phyloP scores from a whole-genome alignment of 2,329 filamentous ascomycete genomes.

The Tolypocladium pustulatum region DNA sequence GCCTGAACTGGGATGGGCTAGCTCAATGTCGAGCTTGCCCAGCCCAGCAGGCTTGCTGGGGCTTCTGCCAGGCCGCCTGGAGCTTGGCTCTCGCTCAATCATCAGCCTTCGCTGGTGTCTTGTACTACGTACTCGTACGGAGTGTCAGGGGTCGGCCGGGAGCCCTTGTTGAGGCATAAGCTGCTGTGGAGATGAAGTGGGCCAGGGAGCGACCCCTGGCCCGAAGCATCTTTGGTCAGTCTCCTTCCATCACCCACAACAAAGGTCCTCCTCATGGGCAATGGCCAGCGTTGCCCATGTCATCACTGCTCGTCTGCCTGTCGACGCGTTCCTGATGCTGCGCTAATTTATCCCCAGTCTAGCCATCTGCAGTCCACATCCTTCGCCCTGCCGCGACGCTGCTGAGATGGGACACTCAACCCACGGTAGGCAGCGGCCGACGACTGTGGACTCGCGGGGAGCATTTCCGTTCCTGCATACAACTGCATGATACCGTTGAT shows the following conservation, averaged over 20 bases:
- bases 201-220: not conserved
- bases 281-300: not conserved
- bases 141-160: not conserved
- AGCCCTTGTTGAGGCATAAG: constrained; percentile 3
- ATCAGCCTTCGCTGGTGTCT: not conserved
- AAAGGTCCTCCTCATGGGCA: not conserved
- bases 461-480: constrained; percentile 6
- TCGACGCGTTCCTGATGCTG: not conserved
- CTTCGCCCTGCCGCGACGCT: not conserved
- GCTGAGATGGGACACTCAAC: not conserved
- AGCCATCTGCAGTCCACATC: not conserved
- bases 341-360: not conserved
- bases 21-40: not conserved
- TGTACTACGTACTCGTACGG: too few species aligned
- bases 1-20: not conserved
- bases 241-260: not conserved
- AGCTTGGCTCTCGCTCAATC: not conserved
- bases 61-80: not conserved
- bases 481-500: not conserved
- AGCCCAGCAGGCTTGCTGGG: not conserved
- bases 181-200: constrained; percentile 2
- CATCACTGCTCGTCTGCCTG: not conserved
- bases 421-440: not conserved
- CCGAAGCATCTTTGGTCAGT: not conserved
- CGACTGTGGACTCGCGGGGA: not conserved